Evolutionary conservation across 495 filamentous ascomycete genomes (phyloP), one percentile per base, ranked within the genome.

Genomic region (Amphirosellinia nigrospora): DNA sequence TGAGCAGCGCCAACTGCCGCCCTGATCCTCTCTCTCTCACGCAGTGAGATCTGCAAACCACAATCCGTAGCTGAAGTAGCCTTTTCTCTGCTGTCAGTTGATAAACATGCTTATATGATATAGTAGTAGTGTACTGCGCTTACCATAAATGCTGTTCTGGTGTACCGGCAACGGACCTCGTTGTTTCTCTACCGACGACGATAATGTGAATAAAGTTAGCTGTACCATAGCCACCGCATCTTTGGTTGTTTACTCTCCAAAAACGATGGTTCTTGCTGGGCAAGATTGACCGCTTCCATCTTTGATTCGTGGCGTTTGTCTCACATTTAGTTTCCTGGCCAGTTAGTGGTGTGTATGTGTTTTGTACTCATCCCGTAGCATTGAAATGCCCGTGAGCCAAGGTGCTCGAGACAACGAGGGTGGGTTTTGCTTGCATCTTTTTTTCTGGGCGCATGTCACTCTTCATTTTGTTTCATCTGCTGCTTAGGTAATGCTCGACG

Each of bases 31-130:
- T 39, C 28, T 59, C 21, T 39, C 58, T 69, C 15, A 6, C 59
- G 38, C 50, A 23, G 13, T 46, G 48, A 38, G 68, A 70, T 70
- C 68, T 70, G 60, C 68, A 58, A 70, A 69, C 66, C 23, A 56
- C 56, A 69, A 56, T 50, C 36, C 3, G n/a, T 26, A 60, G 32
- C n/a, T 60, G 23, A 39, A 21, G 26, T 39, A 61, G 34, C 26
- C 0, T 13, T 28, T 52, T 56, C 3, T 34, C 36, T 23, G 45
- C 23, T 52, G 48, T 52, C 48, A 9, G 48, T 52, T 52, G 48
- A 9, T 10, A 53, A 53, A 53, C 50, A 30, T 53, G 26, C 13
- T 53, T 30, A 30, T n/a, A n/a, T n/a, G n/a, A 5, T 46, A n/a
- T 1, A 19, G 11, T 16, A 15, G 3, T 21, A 46, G 43, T 46